Evolutionary conservation across 164 flowering plant genomes (phyloP).

Genomic region (Macadamia tetraphylla): DNA sequence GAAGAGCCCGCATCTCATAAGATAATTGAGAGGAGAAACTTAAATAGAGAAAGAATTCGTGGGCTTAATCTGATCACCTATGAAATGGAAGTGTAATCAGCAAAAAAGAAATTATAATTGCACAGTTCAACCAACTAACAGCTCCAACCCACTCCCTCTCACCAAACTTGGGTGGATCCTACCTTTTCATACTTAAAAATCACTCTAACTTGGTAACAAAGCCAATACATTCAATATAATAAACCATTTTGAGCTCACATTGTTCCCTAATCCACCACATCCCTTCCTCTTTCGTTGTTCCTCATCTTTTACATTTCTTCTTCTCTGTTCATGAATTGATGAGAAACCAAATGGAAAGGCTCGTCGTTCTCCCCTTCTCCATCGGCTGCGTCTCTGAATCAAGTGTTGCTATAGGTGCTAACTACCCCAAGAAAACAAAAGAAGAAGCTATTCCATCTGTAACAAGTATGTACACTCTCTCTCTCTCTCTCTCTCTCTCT

Average conservation of each 20-base stretch:
- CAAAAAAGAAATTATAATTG: constrained; percentile 20
- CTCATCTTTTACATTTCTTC: neutral
- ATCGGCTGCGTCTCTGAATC: constrained; percentile 44
- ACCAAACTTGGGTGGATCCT: constrained; percentile 34
- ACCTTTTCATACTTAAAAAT: constrained; percentile 25
- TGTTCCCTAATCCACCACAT: constrained; percentile 10
- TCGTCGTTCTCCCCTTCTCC: constrained; percentile 45
- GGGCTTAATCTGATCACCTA: constrained; percentile 12
- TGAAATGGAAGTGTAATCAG: constrained; percentile 11
- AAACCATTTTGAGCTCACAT: constrained; percentile 17
- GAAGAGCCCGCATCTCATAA: constrained; percentile 12
- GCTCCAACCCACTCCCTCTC: constrained; percentile 21
- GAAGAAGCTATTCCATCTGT: constrained; percentile 16
- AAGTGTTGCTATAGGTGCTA: constrained; percentile 24
- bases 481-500: constrained; percentile 4
- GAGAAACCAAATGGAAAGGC: constrained; percentile 57
- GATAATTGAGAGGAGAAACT: neutral
- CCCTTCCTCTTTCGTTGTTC: constrained; percentile 2
- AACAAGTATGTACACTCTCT: constrained; percentile 4
- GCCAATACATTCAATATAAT: constrained; percentile 33
- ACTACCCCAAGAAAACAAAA: constrained; percentile 26
- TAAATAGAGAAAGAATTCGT: constrained; percentile 5
- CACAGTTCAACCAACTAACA: constrained; percentile 21
- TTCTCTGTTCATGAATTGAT: constrained; percentile 17
- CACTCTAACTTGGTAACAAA: constrained; percentile 40